Percentiles rank a stretch among this genome's conserved stretches.
phyloP scores from a whole-genome alignment of 2,329 filamentous ascomycete genomes.

The Pyricularia sp. region DNA sequence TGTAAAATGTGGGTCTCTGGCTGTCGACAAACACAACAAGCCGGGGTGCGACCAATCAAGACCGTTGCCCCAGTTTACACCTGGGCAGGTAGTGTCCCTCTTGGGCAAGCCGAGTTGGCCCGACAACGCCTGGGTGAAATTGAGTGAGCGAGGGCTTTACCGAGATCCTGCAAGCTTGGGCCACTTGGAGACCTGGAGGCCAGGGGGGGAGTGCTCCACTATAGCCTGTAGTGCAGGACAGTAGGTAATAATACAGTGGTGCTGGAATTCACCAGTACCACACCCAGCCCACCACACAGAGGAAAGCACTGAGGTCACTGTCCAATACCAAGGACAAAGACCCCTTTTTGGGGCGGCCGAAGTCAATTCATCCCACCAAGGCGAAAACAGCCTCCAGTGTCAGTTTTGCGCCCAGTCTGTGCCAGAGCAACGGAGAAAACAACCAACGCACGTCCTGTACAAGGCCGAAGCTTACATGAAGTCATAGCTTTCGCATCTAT shows the following conservation, averaged over 20 bases:
- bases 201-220: background rate
- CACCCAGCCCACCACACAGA: no score
- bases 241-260: no score
- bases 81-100: background rate
- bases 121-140: background rate
- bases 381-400: background rate
- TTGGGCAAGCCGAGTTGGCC: background rate
- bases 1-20: background rate
- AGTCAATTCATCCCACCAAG: background rate
- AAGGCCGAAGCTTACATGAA: background rate
- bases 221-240: background rate
- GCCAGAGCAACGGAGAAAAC: background rate
- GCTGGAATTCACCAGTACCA: slow-evolving; percentile 1
- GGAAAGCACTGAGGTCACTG: background rate
- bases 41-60: background rate
- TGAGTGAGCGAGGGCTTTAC: background rate
- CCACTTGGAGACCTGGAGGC: background rate
- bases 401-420: background rate
- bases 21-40: background rate
- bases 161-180: background rate
- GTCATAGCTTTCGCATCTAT: background rate
- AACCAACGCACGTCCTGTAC: background rate
- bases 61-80: background rate
- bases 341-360: background rate
- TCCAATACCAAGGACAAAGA: background rate